Percentiles rank a stretch among this genome's conserved stretches.
Evolutionary conservation across 169 alveolate genomes (phyloP).

Genomic region (Babesia gibsoni): DNA sequence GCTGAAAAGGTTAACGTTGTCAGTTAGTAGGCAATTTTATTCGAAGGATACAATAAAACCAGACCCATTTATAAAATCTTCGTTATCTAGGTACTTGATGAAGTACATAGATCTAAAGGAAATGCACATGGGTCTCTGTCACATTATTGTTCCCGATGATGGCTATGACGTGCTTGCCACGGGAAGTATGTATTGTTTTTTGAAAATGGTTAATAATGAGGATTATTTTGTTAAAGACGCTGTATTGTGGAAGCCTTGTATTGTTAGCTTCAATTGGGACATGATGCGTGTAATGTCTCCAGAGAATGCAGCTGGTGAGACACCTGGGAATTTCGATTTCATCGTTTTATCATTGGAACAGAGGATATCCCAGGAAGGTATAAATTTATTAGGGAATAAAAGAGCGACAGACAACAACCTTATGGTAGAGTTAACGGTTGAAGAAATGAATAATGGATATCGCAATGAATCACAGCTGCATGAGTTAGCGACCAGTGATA

Average conservation of each 20-base stretch:
- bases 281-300: background rate
- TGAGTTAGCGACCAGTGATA: no score
- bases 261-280: background rate
- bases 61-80: background rate
- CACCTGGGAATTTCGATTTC: background rate
- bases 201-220: background rate
- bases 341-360: background rate
- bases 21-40: background rate
- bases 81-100: slow-evolving; percentile 1
- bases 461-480: no score
- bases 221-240: background rate
- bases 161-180: background rate
- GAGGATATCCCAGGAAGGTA: background rate
- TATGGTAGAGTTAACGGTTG: no score
- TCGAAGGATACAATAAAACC: background rate
- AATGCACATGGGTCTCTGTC: background rate
- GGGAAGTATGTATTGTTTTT: background rate
- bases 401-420: no score
- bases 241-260: slow-evolving; percentile 11
- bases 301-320: background rate
- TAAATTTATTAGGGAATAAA: background rate
- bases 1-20: background rate
- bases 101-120: background rate
- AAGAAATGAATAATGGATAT: no score
- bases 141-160: background rate